Evolutionary conservation across 1,284 basidiomycete species (phyloP).

Genomic region (Fomes fomentarius): DNA sequence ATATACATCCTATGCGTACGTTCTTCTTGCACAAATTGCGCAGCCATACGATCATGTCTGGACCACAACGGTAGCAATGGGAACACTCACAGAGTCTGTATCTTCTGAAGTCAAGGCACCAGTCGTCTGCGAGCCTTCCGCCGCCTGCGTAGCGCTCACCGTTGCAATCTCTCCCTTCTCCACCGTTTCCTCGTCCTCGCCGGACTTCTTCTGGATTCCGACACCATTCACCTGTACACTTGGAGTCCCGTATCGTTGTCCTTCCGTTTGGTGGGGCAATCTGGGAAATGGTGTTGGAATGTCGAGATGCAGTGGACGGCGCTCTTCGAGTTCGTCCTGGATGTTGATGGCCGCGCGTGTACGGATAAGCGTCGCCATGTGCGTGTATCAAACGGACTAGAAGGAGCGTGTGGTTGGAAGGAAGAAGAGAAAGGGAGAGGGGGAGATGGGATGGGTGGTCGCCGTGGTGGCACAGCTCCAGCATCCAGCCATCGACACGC

Average conservation of each 20-base stretch:
- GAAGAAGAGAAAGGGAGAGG: neutral
- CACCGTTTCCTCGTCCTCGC: neutral
- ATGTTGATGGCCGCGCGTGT: conserved; percentile 11
- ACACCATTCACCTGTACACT: neutral
- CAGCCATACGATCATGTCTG: neutral
- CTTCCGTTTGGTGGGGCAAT: neutral
- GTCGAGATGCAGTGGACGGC: conserved; percentile 23
- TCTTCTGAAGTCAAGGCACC: neutral
- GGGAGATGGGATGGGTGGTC: neutral
- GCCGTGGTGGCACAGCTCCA: neutral
- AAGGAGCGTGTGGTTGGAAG: conserved; percentile 7
- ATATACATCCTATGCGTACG: neutral
- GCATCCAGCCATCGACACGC: conserved; percentile 25
- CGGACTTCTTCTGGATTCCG: neutral
- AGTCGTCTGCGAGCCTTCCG: neutral
- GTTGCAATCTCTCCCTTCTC: neutral
- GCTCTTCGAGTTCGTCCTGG: conserved; percentile 8
- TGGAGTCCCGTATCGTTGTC: neutral
- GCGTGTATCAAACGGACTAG: conserved; percentile 7
- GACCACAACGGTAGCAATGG: neutral
- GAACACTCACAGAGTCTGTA: neutral
- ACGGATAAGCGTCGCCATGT: conserved; percentile 32
- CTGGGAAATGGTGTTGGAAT: conserved; percentile 42
- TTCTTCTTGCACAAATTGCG: neutral
- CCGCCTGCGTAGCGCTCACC: no score